Base-by-base conservation (phyloP, 192 early-diverging fungal species). In the Coemansia sp. region DNA sequence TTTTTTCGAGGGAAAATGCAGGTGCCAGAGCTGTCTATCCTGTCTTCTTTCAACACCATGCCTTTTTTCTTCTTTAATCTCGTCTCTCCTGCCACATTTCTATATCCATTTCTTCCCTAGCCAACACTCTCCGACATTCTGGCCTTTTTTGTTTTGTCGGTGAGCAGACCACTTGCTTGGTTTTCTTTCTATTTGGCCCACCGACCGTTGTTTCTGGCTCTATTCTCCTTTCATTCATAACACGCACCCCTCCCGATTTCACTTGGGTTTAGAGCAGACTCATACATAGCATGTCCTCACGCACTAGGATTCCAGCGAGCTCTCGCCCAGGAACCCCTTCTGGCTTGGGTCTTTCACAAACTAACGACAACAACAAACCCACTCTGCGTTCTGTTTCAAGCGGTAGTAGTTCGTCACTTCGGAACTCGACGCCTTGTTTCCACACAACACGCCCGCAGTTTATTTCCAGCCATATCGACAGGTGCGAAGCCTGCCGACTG, bases 381-480 rank as follows among this genome's bases (percentile, higher is more conserved):
- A 53, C 68, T 20, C 43, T 45, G 28, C 77, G 77, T 20, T 79
- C 77, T 33, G 68, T 79, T 37, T 81, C 78, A 9, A 71, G 69
- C 37, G 71, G 69, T 72, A 81, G 78, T 56, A 72, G 67, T 56
- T 29, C 63, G 30, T 71, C 74, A 25, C 61, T 60, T 20, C 70
- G 72, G 61, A 71, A 67, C 57, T 56, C 61, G 9, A 70, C 75
- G 13, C 79, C 79, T 56, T 82, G 79, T 57, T 77, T 82, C 25
- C 79, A 82, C 53, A 82, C 79, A 13, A 82, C 66, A 15, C 58
- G 75, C 20, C 79, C 79, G 53, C 74, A 82, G 74, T 77, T 82
- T 53, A 82, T 82, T 16, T 77, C 79, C n/a, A 67, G 79, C 29
- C 79, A 82, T 39, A 82, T 82, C 52, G 74, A 82, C 43, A 70